Percentiles rank a stretch among this genome's conserved stretches.
Evolutionary conservation across 495 filamentous ascomycete species (phyloP).

Genomic region (Penicillium maclennaniae): DNA sequence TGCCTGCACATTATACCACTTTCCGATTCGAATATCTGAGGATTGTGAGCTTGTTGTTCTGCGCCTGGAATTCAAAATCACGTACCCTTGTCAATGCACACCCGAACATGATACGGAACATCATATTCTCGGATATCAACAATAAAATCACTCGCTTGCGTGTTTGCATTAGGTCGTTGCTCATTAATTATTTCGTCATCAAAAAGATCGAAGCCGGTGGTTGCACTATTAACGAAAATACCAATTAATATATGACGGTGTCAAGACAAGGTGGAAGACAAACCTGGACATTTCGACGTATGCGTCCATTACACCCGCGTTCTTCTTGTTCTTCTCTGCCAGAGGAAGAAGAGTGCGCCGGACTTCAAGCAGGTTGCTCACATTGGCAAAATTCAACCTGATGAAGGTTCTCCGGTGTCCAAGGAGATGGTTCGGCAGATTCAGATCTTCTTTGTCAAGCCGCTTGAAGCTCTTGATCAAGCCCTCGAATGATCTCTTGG

Average conservation of each 20-base stretch:
- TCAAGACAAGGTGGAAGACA: slow-evolving; percentile 22
- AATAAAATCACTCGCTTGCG: slow-evolving; percentile 94
- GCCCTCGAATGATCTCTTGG: slow-evolving; percentile 78
- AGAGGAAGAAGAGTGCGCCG: slow-evolving; percentile 80
- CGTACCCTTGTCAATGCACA: slow-evolving; percentile 90
- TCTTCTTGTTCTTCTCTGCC: slow-evolving; percentile 94
- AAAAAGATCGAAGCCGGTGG: slow-evolving; percentile 91
- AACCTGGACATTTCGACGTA: slow-evolving; percentile 95
- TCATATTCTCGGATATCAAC: slow-evolving; percentile 99
- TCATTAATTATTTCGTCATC: slow-evolving; percentile 86
- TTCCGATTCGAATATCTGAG: slow-evolving; percentile 87
- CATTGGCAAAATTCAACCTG: slow-evolving; percentile 81
- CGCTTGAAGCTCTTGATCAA: slow-evolving; percentile 72
- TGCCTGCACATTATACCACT: slow-evolving; percentile 94
- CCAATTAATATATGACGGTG: not conserved
- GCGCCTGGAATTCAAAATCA: not conserved
- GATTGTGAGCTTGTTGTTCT: slow-evolving; percentile 10
- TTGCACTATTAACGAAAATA: slow-evolving; percentile 51
- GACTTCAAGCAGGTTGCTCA: slow-evolving; percentile 76
- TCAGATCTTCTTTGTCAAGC: slow-evolving; percentile 88
- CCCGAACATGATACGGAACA: slow-evolving; percentile 98
- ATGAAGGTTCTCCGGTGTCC: slow-evolving; percentile 86
- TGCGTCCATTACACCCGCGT: slow-evolving; percentile 92
- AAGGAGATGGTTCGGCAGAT: slow-evolving; percentile 93
- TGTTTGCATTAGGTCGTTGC: slow-evolving; percentile 73